Percentiles rank a stretch among this genome's conserved stretches.
These are phyloP conservation scores for Tylopilus felleus DNA, from an alignment of 768 basidiomycete species.

Conservation along the genomic window DNA sequence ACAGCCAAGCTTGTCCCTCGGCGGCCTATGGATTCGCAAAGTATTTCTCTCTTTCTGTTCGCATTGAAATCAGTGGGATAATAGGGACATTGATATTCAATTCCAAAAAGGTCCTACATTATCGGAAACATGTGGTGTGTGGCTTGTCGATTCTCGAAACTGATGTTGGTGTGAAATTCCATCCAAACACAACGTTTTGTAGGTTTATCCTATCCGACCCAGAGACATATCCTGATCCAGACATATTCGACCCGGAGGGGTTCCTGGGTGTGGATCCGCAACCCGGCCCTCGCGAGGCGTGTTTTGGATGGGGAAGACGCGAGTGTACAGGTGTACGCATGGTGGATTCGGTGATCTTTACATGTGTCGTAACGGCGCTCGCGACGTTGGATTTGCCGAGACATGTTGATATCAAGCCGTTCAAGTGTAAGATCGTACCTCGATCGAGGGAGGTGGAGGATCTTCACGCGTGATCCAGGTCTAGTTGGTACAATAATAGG, in stretches of 20 bases:
- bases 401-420: not conserved
- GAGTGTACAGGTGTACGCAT: not conserved
- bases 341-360: not conserved
- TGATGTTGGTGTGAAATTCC: not conserved
- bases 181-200: not conserved
- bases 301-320: not conserved
- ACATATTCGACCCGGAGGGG: not conserved
- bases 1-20: no score
- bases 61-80: no score
- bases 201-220: not conserved
- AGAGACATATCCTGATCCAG: not conserved
- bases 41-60: no score
- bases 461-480: not conserved
- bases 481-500: no score
- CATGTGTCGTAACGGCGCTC: not conserved
- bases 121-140: not conserved
- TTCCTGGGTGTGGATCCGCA: not conserved
- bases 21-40: no score
- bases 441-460: not conserved
- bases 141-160: no score
- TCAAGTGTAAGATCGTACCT: not conserved
- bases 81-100: no score
- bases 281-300: not conserved
- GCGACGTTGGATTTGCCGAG: not conserved
- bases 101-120: not conserved